Percentiles rank a stretch among this genome's conserved stretches.
Conservation (phyloP, 2,329 filamentous ascomycete species). For the Colletotrichum sp. region DNA sequence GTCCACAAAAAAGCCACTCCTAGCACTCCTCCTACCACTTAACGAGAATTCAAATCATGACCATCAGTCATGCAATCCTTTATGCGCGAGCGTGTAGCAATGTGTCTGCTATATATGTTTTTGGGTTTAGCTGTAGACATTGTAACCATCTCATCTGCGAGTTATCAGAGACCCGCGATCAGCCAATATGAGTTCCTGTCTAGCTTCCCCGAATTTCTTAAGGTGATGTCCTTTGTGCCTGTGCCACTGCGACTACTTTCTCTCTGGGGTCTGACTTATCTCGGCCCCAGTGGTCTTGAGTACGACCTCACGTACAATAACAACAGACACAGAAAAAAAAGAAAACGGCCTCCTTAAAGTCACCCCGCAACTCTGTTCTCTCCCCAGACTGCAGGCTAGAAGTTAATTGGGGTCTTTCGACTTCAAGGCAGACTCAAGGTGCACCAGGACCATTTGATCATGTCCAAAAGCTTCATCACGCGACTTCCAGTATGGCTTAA, state of each 20-base stretch:
- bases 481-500: background rate
- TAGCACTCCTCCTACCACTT: background rate
- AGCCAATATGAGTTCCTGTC: background rate
- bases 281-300: background rate
- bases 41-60: slow-evolving; percentile 19
- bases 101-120: background rate
- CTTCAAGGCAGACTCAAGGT: background rate
- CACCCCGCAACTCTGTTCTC: background rate
- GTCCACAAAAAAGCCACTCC: background rate
- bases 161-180: background rate
- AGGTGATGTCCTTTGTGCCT: background rate
- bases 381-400: background rate
- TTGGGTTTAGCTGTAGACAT: background rate
- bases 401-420: background rate
- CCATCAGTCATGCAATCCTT: background rate
- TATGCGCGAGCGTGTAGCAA: background rate
- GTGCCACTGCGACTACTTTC: background rate
- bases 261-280: background rate
- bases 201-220: background rate
- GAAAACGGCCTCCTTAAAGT: background rate
- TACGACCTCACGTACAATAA: background rate
- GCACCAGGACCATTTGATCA: background rate
- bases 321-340: background rate
- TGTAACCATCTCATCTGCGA: background rate
- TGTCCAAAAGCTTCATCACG: background rate